Evolutionary conservation across 495 filamentous ascomycete species (phyloP).

Genomic region (Parathielavia hyrcaniae): DNA sequence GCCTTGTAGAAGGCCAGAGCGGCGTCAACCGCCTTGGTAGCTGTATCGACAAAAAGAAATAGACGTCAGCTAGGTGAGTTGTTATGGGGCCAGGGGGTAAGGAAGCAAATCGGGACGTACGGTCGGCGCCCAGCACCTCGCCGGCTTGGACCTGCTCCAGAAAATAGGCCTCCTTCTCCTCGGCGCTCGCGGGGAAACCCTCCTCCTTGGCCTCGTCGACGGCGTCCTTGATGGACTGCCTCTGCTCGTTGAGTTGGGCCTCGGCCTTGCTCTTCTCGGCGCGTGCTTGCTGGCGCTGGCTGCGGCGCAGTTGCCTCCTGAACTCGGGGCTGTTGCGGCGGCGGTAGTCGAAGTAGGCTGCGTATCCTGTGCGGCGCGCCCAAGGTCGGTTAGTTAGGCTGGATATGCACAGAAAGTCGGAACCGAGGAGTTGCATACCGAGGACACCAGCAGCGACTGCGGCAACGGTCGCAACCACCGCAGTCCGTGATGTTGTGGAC

Average conservation of each 20-base stretch:
- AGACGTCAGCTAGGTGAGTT: conserved; percentile 1
- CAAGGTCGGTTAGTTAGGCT: conserved; percentile 33
- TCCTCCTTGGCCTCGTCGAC: conserved; percentile 77
- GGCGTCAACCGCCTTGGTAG: conserved; percentile 68
- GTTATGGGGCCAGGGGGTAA: neutral
- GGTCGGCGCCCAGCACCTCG: conserved; percentile 59
- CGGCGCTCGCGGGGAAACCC: conserved; percentile 82
- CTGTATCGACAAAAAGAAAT: conserved; percentile 37
- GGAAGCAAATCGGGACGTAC: conserved; percentile 29
- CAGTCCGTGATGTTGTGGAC: conserved; percentile 54
- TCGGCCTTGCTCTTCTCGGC: conserved; percentile 72
- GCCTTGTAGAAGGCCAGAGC: conserved; percentile 96
- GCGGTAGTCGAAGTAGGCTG: conserved; percentile 91
- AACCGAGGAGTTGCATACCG: conserved; percentile 45
- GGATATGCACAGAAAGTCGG: conserved; percentile 51
- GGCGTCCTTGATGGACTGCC: conserved; percentile 60
- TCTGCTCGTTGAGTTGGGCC: conserved; percentile 59
- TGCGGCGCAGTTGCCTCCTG: conserved; percentile 74
- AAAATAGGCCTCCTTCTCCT: conserved; percentile 79
- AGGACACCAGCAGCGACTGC: conserved; percentile 68
- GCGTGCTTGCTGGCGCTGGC: conserved; percentile 68
- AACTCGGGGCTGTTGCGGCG: conserved; percentile 82
- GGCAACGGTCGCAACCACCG: conserved; percentile 67
- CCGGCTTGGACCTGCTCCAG: conserved; percentile 88
- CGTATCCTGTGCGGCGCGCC: conserved; percentile 50